Conservation (phyloP, 2,329 filamentous ascomycete genomes). For the Pseudopithomyces maydicus region DNA sequence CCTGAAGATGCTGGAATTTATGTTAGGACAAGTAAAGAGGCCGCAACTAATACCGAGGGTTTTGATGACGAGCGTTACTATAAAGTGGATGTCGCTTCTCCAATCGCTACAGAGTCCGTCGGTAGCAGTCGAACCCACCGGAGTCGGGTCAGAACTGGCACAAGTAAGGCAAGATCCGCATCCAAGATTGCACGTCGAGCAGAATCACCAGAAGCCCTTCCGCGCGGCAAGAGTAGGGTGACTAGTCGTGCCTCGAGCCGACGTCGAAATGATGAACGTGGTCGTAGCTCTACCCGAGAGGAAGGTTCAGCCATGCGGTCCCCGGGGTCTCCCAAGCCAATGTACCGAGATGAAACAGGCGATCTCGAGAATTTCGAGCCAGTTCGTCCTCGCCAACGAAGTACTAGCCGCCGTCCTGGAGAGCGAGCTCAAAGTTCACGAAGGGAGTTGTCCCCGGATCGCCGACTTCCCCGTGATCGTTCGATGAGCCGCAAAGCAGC, state of each 20-base stretch:
- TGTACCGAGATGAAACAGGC: conserved; percentile 65
- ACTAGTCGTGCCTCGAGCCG: conserved; percentile 44
- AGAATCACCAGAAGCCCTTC: conserved; percentile 42
- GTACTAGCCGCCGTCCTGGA: conserved; percentile 55
- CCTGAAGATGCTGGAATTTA: conserved; percentile 70
- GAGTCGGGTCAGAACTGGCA: conserved; percentile 38
- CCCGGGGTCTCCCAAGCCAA: conserved; percentile 79
- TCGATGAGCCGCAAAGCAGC: conserved; percentile 42
- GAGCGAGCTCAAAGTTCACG: conserved; percentile 50
- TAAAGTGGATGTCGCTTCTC: conserved; percentile 45
- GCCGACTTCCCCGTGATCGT: conserved; percentile 39
- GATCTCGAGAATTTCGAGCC: conserved; percentile 67
- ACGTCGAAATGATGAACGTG: conserved; percentile 37
- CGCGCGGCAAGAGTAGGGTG: conserved; percentile 33
- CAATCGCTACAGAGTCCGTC: conserved; percentile 43
- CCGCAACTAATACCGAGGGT: conserved; percentile 49
- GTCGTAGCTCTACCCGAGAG: conserved; percentile 39
- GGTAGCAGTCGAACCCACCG: conserved; percentile 41
- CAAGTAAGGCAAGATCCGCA: conserved; percentile 42
- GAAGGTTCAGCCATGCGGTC: conserved; percentile 67
- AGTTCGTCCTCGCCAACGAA: conserved; percentile 56
- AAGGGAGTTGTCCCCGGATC: conserved; percentile 55
- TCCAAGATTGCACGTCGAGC: conserved; percentile 40
- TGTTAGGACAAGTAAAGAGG: conserved; percentile 53
- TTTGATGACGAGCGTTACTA: conserved; percentile 57